Percentiles rank a stretch among this genome's conserved stretches.
phyloP scores from a whole-genome alignment of 106 monocot species.

The Hemerocallis citrina region DNA sequence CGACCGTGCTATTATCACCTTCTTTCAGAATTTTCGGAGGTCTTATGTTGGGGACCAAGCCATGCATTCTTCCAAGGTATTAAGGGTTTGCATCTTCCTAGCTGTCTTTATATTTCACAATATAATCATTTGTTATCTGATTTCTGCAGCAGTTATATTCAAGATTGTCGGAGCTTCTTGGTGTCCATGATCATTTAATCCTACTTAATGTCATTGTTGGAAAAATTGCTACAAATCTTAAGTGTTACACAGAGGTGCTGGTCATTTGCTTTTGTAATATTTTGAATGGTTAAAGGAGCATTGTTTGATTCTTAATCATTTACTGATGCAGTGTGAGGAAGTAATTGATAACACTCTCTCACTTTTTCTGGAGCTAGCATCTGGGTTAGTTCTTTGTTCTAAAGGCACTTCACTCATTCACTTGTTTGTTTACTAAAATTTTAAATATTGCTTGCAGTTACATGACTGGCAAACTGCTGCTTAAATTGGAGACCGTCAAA shows the following conservation, averaged over 20 bases:
- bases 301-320: slow-evolving; percentile 5
- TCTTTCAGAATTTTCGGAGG: slow-evolving; percentile 93
- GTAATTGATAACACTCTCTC: slow-evolving; percentile 84
- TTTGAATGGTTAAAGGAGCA: slow-evolving; percentile 3
- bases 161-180: slow-evolving; percentile 89
- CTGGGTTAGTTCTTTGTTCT: slow-evolving; percentile 48
- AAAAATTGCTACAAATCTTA: slow-evolving; percentile 93
- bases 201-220: slow-evolving; percentile 91
- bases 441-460: slow-evolving; percentile 52
- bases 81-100: background rate
- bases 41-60: slow-evolving; percentile 99
- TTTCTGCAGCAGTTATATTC: slow-evolving; percentile 87
- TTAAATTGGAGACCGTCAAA: slow-evolving; percentile 88
- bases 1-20: slow-evolving; percentile 81
- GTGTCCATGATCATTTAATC: slow-evolving; percentile 91
- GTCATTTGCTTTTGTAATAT: slow-evolving; percentile 3
- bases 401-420: background rate
- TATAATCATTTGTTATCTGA: background rate
- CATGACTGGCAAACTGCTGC: slow-evolving; percentile 98
- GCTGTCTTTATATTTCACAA: slow-evolving; percentile 6
- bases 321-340: slow-evolving; percentile 70
- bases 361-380: slow-evolving; percentile 91
- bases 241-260: slow-evolving; percentile 80
- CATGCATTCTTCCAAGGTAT: slow-evolving; percentile 96
- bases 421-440: slow-evolving; percentile 13